These are phyloP conservation scores for Lachancea nothofagi DNA, from an alignment of 805 yeast genomes.

Conservation along the genomic window DNA sequence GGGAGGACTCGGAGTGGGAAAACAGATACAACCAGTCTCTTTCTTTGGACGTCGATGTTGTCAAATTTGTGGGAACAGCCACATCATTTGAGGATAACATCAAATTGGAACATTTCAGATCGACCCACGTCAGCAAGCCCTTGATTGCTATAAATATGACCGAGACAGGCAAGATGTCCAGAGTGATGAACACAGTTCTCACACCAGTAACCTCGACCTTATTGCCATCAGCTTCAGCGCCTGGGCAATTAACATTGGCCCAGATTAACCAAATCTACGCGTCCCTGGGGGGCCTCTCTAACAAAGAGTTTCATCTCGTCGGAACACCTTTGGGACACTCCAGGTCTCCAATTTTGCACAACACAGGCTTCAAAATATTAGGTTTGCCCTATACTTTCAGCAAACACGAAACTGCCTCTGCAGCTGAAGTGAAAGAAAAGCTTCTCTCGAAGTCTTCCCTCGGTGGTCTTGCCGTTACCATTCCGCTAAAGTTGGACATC, in stretches of 20 bases:
- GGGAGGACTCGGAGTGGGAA: conserved; percentile 73
- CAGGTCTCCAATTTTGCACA: conserved; percentile 83
- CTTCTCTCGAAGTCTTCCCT: conserved; percentile 48
- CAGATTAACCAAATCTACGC: conserved; percentile 55
- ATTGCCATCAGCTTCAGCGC: conserved; percentile 70
- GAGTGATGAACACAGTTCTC: conserved; percentile 65
- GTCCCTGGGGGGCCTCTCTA: conserved; percentile 55
- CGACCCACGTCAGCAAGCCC: conserved; percentile 48
- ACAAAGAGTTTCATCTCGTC: conserved; percentile 61
- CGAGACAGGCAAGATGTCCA: conserved; percentile 65
- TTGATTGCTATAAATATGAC: conserved; percentile 84
- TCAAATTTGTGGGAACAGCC: conserved; percentile 83
- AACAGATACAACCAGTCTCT: conserved; percentile 63
- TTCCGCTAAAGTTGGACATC: conserved; percentile 83
- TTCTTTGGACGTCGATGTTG: conserved; percentile 59
- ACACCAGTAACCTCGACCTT: conserved; percentile 79
- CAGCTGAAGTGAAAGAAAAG: conserved; percentile 46
- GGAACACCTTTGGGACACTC: conserved; percentile 85
- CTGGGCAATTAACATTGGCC: conserved; percentile 66
- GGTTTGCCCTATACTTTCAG: conserved; percentile 73
- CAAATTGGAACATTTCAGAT: conserved; percentile 62
- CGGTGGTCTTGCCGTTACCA: conserved; percentile 95
- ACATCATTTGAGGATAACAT: conserved; percentile 59
- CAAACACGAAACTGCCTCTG: conserved; percentile 62
- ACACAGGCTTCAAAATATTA: conserved; percentile 65